Evolutionary conservation across 2,329 filamentous ascomycete genomes (phyloP).

Genomic region (Diplodia mutila): DNA sequence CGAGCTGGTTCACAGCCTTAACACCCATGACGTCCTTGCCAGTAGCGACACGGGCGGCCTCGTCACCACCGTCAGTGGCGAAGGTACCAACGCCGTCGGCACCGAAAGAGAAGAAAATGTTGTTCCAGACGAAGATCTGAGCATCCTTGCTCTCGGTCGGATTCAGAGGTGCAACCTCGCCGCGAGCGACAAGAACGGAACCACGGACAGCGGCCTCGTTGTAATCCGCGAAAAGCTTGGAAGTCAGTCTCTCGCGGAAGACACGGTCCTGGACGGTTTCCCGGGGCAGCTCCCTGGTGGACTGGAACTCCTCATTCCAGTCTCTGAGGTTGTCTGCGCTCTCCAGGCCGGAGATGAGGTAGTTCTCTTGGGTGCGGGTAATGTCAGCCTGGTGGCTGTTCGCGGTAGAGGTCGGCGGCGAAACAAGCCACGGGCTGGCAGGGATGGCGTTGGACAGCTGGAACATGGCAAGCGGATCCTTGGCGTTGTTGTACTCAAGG

Average conservation of each 20-base stretch:
- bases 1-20: constrained; percentile 92
- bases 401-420: constrained; percentile 65
- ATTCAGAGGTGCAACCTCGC: constrained; percentile 91
- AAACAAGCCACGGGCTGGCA: constrained; percentile 87
- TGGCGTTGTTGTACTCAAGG: constrained; percentile 81
- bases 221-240: constrained; percentile 97
- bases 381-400: constrained; percentile 79
- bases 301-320: constrained; percentile 99
- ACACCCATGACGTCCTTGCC: constrained; percentile 96
- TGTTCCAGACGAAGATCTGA: constrained; percentile 99
- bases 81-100: constrained; percentile 98
- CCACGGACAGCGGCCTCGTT: constrained; percentile 92
- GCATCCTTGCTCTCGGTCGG: constrained; percentile 91
- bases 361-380: constrained; percentile 89
- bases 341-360: constrained; percentile 85
- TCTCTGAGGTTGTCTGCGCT: constrained; percentile 93
- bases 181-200: constrained; percentile 86
- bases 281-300: constrained; percentile 89
- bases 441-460: constrained; percentile 95
- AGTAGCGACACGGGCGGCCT: constrained; percentile 92
- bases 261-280: constrained; percentile 94
- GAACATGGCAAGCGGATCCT: constrained; percentile 89
- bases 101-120: constrained; percentile 98
- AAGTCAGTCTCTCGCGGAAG: constrained; percentile 89
- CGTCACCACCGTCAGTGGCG: constrained; percentile 92